Percentiles rank a stretch among this genome's conserved stretches.
These are phyloP conservation scores for Coleophoma eucalyptorum DNA, from an alignment of 2,329 filamentous ascomycete genomes.

Conservation along the genomic window DNA sequence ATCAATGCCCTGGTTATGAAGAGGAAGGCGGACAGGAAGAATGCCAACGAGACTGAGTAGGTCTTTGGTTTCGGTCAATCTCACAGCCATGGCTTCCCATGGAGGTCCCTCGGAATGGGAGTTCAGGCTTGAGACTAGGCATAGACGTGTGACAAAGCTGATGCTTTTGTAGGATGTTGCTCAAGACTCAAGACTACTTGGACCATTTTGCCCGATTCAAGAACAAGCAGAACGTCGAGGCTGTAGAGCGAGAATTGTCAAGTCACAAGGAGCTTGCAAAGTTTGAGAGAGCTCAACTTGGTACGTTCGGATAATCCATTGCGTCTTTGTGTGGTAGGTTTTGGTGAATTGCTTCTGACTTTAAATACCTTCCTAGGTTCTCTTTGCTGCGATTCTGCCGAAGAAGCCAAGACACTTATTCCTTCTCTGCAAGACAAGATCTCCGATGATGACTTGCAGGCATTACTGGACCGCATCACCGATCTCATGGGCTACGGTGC, in stretches of 20 bases:
- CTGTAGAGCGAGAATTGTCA: constrained; percentile 83
- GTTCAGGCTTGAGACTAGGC: neutral
- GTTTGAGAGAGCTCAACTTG: constrained; percentile 91
- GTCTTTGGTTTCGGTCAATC: constrained; percentile 26
- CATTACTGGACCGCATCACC: constrained; percentile 84
- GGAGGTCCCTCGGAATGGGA: neutral
- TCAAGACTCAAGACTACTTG: constrained; percentile 87
- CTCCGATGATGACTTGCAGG: constrained; percentile 80
- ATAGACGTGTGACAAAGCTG: constrained; percentile 1
- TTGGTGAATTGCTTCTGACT: too few relatives aligned
- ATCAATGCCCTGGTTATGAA: constrained; percentile 86
- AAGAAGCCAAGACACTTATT: constrained; percentile 95
- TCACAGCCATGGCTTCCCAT: neutral
- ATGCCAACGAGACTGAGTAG: constrained; percentile 80
- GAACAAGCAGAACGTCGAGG: constrained; percentile 88
- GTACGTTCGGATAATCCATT: constrained; percentile 41
- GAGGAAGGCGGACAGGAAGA: constrained; percentile 74
- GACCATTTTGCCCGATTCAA: constrained; percentile 96
- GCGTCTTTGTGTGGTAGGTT: too few relatives aligned
- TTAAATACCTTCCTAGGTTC: constrained; percentile 54
- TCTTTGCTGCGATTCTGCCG: constrained; percentile 84
- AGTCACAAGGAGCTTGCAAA: constrained; percentile 77
- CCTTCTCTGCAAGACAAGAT: constrained; percentile 89
- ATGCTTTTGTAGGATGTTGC: constrained; percentile 57
- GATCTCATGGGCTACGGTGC: constrained; percentile 53